Percentiles rank a stretch among this genome's conserved stretches.
Evolutionary conservation across 2,329 filamentous ascomycete genomes (phyloP).

Genomic region (Trichoderma endophyticum): DNA sequence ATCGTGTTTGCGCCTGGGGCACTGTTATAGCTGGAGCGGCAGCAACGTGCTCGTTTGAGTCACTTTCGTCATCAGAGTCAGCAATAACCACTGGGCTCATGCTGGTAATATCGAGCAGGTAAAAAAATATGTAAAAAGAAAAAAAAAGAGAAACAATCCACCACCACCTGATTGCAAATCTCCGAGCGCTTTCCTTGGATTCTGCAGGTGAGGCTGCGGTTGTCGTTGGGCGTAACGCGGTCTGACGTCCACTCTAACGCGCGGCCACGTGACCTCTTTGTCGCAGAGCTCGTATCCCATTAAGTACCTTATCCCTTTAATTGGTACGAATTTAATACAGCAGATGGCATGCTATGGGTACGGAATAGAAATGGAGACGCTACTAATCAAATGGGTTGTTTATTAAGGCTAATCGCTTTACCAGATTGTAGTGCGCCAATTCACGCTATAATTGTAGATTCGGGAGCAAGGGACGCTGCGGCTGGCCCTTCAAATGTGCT

Average conservation of each 20-base stretch:
- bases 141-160: not conserved
- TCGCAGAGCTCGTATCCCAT: not conserved
- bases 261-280: conserved; percentile 3
- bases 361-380: not conserved
- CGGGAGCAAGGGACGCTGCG: conserved; percentile 34
- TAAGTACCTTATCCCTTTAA: not conserved
- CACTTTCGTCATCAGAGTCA: conserved; percentile 41
- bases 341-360: not conserved
- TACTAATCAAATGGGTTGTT: not conserved
- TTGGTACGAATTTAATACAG: not conserved
- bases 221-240: conserved; percentile 10
- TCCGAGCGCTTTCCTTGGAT: not conserved
- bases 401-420: not conserved
- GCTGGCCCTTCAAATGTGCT: conserved; percentile 70
- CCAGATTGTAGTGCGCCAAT: not conserved
- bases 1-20: conserved; percentile 20
- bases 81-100: conserved; percentile 34
- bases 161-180: not conserved
- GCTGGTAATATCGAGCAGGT: conserved; percentile 8
- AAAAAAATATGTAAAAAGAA: not conserved
- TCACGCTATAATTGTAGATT: conserved; percentile 36
- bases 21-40: conserved; percentile 18
- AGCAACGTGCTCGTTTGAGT: conserved; percentile 23
- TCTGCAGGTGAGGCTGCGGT: not conserved
- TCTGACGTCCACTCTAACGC: conserved; percentile 5